phyloP scores from a whole-genome alignment of 768 basidiomycete species.

The Pleurotus eryngii region DNA sequence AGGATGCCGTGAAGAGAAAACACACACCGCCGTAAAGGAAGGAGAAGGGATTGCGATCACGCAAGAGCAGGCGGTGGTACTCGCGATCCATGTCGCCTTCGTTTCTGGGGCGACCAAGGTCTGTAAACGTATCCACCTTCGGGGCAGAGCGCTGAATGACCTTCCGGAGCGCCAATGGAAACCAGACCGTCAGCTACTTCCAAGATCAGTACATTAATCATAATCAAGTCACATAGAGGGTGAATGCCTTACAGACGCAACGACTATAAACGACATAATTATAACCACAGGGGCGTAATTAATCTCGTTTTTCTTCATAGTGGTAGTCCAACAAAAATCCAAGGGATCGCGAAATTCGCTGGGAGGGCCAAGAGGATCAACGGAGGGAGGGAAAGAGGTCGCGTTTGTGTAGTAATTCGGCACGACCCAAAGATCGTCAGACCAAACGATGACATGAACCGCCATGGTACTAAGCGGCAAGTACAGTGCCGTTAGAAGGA shows the following conservation, averaged over 20 bases:
- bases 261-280: slow-evolving; percentile 49
- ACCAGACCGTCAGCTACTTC: slow-evolving; percentile 64
- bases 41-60: slow-evolving; percentile 64
- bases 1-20: not conserved
- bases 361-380: slow-evolving; percentile 53
- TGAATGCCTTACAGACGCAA: slow-evolving; percentile 43
- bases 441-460: slow-evolving; percentile 74
- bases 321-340: slow-evolving; percentile 80
- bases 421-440: slow-evolving; percentile 71
- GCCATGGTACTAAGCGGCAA: slow-evolving; percentile 77
- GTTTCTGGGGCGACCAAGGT: slow-evolving; percentile 62
- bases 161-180: slow-evolving; percentile 58
- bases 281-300: slow-evolving; percentile 67
- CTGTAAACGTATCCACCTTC: slow-evolving; percentile 62
- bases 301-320: slow-evolving; percentile 64
- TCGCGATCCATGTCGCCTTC: slow-evolving; percentile 60
- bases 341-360: slow-evolving; percentile 56
- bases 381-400: slow-evolving; percentile 43
- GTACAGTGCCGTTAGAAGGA: slow-evolving; percentile 66
- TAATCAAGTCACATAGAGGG: no score
- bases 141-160: slow-evolving; percentile 60
- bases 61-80: slow-evolving; percentile 61
- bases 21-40: slow-evolving; percentile 67
- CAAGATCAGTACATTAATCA: not conserved
- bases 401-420: slow-evolving; percentile 65